phyloP scores from a whole-genome alignment of 2,329 filamentous ascomycete genomes.

The Cytospora paraplurivora region DNA sequence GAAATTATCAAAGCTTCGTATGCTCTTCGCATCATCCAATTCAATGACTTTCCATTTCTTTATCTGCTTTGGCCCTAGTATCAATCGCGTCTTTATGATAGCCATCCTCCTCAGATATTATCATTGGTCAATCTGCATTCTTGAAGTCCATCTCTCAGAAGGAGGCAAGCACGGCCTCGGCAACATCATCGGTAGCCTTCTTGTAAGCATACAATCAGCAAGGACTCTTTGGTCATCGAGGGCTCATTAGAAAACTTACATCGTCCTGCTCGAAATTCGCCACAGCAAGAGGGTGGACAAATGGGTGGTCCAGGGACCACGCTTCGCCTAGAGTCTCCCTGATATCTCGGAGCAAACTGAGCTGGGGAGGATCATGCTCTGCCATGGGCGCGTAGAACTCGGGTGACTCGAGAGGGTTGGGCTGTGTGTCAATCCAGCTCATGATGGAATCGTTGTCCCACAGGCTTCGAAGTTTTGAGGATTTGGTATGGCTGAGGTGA shows the following conservation, averaged over 20 bases:
- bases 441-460: not conserved
- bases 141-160: not conserved
- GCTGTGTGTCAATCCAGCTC: not conserved
- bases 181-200: not conserved
- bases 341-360: not conserved
- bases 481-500: not conserved
- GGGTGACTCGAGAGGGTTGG: not conserved
- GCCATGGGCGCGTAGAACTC: constrained; percentile 1
- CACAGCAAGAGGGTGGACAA: not conserved
- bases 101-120: too few relatives aligned
- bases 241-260: not conserved
- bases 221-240: not conserved
- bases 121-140: not conserved
- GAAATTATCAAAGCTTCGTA: too few relatives aligned
- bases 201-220: not conserved
- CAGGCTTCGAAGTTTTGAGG: not conserved
- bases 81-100: too few relatives aligned
- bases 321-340: not conserved
- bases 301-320: not conserved
- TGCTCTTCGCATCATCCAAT: too few relatives aligned
- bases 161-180: not conserved
- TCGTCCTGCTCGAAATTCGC: not conserved
- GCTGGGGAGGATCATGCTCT: not conserved
- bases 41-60: too few relatives aligned
- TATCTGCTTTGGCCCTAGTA: too few relatives aligned